Evolutionary conservation across 805 yeast species (phyloP).

Genomic region (Saccharomycopsis sp.): DNA sequence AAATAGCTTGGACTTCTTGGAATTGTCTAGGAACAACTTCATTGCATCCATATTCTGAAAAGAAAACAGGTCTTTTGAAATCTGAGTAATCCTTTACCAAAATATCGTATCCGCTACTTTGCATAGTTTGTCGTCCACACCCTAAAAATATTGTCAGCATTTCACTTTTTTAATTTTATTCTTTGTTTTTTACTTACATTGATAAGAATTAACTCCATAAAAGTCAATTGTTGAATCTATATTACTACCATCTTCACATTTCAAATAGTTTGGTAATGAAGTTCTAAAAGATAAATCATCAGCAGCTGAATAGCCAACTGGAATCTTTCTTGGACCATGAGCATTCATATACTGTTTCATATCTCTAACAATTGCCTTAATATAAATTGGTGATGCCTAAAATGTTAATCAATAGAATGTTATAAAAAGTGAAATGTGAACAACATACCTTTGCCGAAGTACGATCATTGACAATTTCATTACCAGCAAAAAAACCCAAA

Average conservation of each 20-base stretch:
- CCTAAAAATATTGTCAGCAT: constrained; percentile 9
- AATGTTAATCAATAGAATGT: background rate
- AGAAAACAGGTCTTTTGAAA: constrained; percentile 70
- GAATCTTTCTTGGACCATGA: constrained; percentile 60
- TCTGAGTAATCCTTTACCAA: constrained; percentile 64
- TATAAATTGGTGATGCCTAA: constrained; percentile 56
- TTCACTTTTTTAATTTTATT: background rate
- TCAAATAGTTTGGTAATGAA: constrained; percentile 72
- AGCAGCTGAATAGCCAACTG: constrained; percentile 96
- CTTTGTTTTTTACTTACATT: constrained; percentile 34
- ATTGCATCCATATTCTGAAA: constrained; percentile 92
- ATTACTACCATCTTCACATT: constrained; percentile 51
- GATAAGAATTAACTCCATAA: constrained; percentile 76
- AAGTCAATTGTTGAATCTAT: constrained; percentile 61
- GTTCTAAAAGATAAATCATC: constrained; percentile 77
- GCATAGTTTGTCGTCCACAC: constrained; percentile 80
- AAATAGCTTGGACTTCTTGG: constrained; percentile 67
- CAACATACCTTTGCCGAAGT: constrained; percentile 43
- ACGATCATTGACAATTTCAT: constrained; percentile 80
- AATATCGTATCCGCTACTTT: constrained; percentile 67
- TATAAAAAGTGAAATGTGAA: background rate
- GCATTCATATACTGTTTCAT: constrained; percentile 61
- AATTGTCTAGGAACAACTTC: constrained; percentile 70
- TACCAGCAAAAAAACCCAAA: constrained; percentile 86
- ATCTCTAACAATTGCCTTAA: constrained; percentile 76